Conservation (phyloP, 805 yeast species). For the Candida mattraensis region DNA sequence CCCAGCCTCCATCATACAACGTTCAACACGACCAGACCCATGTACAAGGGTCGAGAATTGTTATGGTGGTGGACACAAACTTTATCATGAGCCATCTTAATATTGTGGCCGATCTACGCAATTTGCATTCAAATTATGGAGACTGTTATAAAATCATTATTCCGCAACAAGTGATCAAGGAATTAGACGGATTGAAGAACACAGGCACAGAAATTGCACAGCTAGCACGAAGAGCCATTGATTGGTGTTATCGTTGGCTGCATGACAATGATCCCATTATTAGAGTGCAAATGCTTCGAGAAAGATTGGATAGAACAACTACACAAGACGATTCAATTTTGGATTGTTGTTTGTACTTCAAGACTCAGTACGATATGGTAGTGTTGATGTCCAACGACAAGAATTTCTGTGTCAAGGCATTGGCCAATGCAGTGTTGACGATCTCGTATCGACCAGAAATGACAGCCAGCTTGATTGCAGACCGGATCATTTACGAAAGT, state of each 20-base stretch:
- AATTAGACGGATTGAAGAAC: slow-evolving; percentile 79
- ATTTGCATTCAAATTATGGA: slow-evolving; percentile 39
- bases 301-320: slow-evolving; percentile 46
- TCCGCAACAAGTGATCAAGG: slow-evolving; percentile 70
- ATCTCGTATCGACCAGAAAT: slow-evolving; percentile 50
- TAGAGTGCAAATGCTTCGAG: slow-evolving; percentile 61
- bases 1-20: too few species aligned
- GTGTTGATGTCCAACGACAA: slow-evolving; percentile 79
- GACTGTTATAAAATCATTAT: slow-evolving; percentile 51
- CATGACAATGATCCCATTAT: slow-evolving; percentile 53
- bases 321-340: slow-evolving; percentile 78
- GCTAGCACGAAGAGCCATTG: slow-evolving; percentile 68
- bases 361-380: slow-evolving; percentile 42
- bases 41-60: too few species aligned
- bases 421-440: slow-evolving; percentile 64
- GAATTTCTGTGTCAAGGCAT: slow-evolving; percentile 77
- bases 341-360: slow-evolving; percentile 76
- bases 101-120: slow-evolving; percentile 53
- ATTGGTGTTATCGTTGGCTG: slow-evolving; percentile 68
- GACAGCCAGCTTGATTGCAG: slow-evolving; percentile 45
- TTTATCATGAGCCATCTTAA: slow-evolving; percentile 69
- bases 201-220: slow-evolving; percentile 34
- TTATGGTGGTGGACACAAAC: slow-evolving; percentile 78
- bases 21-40: too few species aligned
- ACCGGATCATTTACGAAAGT: slow-evolving; percentile 38